Evolutionary conservation across 202 grass and related monocot species (phyloP).

Genomic region (Digitaria exilis): DNA sequence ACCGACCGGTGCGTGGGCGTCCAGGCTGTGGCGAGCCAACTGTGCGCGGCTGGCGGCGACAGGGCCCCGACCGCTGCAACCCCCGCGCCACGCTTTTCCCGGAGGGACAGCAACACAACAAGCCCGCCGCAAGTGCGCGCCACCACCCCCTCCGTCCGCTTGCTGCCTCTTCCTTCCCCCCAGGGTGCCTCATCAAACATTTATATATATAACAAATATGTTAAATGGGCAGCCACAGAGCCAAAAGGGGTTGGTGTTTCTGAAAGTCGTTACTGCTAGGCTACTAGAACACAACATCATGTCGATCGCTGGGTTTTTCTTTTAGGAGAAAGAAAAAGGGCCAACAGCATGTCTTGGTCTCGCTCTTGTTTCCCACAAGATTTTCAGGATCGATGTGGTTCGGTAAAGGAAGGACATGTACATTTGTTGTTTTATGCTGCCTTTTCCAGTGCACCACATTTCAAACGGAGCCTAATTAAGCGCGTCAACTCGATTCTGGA

Average conservation of each 20-base stretch:
- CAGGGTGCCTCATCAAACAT: background rate
- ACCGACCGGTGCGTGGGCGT: slow-evolving; percentile 27
- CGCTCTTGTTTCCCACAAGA: background rate
- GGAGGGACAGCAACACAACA: slow-evolving; percentile 47
- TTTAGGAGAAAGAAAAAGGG: background rate
- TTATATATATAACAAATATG: background rate
- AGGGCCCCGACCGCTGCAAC: slow-evolving; percentile 42
- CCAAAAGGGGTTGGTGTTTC: background rate
- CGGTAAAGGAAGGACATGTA: background rate
- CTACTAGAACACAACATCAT: background rate
- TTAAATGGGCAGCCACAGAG: background rate
- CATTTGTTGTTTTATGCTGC: background rate
- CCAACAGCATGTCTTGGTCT: background rate
- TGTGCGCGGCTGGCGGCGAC: slow-evolving; percentile 38
- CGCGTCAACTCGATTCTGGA: slow-evolving; percentile 1
- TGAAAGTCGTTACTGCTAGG: background rate
- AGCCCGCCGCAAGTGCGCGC: background rate
- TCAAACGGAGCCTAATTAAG: too few relatives aligned
- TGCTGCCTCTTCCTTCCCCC: background rate
- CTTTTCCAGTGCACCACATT: background rate
- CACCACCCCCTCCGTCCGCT: slow-evolving; percentile 14
- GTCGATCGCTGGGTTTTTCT: background rate
- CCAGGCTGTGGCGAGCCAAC: slow-evolving; percentile 32
- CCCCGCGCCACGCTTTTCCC: slow-evolving; percentile 27
- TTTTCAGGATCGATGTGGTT: background rate